These are phyloP conservation scores for Kazachstania bromeliacearum DNA, from an alignment of 805 yeast genomes.

Conservation along the genomic window DNA sequence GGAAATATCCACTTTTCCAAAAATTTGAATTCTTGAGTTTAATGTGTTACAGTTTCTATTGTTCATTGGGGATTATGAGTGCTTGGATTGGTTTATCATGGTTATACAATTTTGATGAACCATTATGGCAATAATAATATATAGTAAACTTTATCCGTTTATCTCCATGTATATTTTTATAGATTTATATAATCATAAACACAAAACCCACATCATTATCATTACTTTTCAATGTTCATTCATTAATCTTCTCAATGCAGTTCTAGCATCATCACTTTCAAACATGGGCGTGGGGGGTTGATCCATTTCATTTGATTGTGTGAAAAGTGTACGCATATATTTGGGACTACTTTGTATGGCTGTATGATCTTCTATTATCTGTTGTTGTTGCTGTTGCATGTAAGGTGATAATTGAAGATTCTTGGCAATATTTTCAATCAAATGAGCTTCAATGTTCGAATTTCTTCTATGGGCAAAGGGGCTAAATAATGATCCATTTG, in stretches of 20 bases:
- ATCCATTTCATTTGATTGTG: no score
- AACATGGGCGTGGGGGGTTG: no score
- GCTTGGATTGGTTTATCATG: slow-evolving; percentile 87
- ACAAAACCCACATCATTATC: not conserved
- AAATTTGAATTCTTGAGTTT: slow-evolving; percentile 65
- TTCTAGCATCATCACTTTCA: slow-evolving; percentile 24
- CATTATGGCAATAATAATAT: slow-evolving; percentile 41
- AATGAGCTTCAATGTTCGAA: not conserved
- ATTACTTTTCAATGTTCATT: slow-evolving; percentile 7
- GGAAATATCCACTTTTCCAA: slow-evolving; percentile 43
- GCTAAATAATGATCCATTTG: slow-evolving; percentile 7
- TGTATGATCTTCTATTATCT: not conserved
- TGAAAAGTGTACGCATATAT: no score
- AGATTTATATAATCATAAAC: not conserved
- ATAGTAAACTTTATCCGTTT: not conserved
- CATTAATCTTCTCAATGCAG: slow-evolving; percentile 23
- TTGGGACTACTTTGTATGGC: no score
- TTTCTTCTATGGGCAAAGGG: slow-evolving; percentile 10
- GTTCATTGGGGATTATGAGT: slow-evolving; percentile 73
- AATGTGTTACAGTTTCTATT: slow-evolving; percentile 78
- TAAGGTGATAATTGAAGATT: not conserved
- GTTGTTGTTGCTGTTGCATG: not conserved
- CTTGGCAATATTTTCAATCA: not conserved
- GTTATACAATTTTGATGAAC: slow-evolving; percentile 78
- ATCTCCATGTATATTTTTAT: not conserved